phyloP scores from a whole-genome alignment of 106 monocot species.

The Dendrobium huoshanense region DNA sequence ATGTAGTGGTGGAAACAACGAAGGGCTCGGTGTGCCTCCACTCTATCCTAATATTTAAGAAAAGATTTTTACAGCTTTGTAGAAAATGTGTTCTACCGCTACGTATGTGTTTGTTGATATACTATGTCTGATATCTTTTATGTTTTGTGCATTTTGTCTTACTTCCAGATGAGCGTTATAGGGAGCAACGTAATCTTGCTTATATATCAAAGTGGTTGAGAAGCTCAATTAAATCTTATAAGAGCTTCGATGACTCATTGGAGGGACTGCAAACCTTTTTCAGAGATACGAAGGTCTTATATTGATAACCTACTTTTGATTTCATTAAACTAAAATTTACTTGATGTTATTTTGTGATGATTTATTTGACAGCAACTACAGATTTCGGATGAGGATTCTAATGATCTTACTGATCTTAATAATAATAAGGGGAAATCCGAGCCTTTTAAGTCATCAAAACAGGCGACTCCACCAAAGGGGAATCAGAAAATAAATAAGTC shows the following conservation, averaged over 20 bases:
- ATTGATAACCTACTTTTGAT: background rate
- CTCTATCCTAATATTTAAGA: background rate
- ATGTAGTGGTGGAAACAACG: no score
- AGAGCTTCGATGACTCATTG: conserved; percentile 63
- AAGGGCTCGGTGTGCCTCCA: background rate
- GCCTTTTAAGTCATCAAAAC: conserved; percentile 13
- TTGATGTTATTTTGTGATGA: background rate
- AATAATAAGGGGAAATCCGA: conserved; percentile 13
- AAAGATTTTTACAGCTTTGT: background rate
- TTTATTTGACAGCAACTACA: conserved; percentile 26
- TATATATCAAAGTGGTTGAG: conserved; percentile 91
- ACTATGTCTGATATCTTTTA: background rate
- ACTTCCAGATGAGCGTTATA: conserved; percentile 75
- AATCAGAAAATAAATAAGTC: conserved; percentile 28
- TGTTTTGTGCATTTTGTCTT: background rate
- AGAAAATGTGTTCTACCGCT: background rate
- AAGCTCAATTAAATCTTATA: conserved; percentile 66
- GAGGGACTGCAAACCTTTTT: conserved; percentile 61
- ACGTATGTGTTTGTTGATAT: background rate
- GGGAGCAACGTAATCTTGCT: conserved; percentile 62
- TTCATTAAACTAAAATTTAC: background rate
- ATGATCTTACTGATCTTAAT: conserved; percentile 12
- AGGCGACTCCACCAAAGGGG: conserved; percentile 10
- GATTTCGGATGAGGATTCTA: conserved; percentile 3
- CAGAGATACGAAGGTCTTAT: conserved; percentile 41